Conservation (phyloP, 2,329 filamentous ascomycete species). For the Apiospora pterosperma region DNA sequence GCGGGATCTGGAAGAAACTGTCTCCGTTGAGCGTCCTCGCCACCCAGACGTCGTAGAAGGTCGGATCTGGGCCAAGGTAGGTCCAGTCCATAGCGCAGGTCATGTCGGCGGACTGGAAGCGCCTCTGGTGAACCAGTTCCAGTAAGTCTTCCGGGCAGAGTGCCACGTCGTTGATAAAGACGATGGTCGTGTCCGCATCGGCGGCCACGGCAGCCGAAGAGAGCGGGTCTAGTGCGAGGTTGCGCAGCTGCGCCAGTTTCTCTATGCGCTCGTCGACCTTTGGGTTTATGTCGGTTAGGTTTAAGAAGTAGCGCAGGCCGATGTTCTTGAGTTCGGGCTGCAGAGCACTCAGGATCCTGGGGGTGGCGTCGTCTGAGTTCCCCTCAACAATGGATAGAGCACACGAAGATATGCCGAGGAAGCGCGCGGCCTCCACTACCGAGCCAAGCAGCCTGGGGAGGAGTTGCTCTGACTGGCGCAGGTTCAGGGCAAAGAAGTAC, state of each 20-base stretch:
- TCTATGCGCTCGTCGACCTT: slow-evolving; percentile 39
- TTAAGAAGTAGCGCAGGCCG: slow-evolving; percentile 39
- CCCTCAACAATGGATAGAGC: slow-evolving; percentile 55
- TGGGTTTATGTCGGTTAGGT: slow-evolving; percentile 41
- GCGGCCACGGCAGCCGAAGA: slow-evolving; percentile 7
- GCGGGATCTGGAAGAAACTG: slow-evolving; percentile 50
- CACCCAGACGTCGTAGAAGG: slow-evolving; percentile 58
- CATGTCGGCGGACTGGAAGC: slow-evolving; percentile 47
- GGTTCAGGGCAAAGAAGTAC: slow-evolving; percentile 52
- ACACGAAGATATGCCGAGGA: slow-evolving; percentile 47
- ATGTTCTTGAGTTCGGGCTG: slow-evolving; percentile 33
- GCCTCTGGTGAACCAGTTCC: slow-evolving; percentile 49
- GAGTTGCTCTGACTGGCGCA: slow-evolving; percentile 40
- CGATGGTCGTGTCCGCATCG: slow-evolving; percentile 36
- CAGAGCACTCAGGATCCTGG: slow-evolving; percentile 43
- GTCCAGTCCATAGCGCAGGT: slow-evolving; percentile 59
- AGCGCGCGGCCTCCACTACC: slow-evolving; percentile 45
- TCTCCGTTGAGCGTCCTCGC: slow-evolving; percentile 50
- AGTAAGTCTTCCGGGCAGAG: slow-evolving; percentile 53
- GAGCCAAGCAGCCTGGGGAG: slow-evolving; percentile 50
- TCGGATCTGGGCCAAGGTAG: slow-evolving; percentile 37
- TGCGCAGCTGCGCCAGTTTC: slow-evolving; percentile 47
- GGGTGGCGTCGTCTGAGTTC: slow-evolving; percentile 51
- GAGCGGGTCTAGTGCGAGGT: slow-evolving; percentile 48
- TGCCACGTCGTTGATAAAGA: slow-evolving; percentile 55